A percentile compares a stretch with the other conserved stretches of the same genome.
phyloP scores from a whole-genome alignment of 1,139 yeast species.

The Petasospora rhodanensis region DNA sequence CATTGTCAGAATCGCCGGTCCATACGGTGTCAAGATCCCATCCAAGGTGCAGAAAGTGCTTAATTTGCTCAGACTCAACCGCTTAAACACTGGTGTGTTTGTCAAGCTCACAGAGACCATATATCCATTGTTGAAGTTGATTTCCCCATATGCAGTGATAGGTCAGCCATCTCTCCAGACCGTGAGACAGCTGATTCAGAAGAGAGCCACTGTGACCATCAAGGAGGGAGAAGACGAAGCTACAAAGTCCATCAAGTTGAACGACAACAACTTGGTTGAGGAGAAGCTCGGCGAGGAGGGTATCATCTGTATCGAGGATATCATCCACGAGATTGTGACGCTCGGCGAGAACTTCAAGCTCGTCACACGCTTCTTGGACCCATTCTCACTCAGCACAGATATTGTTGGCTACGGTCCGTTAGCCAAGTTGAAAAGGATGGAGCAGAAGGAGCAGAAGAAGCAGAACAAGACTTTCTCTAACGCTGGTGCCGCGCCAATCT shows the following conservation, averaged over 20 bases:
- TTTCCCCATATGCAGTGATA: slow-evolving; percentile 67
- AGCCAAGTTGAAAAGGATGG: slow-evolving; percentile 34
- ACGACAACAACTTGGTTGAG: slow-evolving; percentile 71
- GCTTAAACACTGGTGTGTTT: slow-evolving; percentile 65
- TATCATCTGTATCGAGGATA: slow-evolving; percentile 73
- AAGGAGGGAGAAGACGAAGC: slow-evolving; percentile 33
- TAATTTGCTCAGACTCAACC: slow-evolving; percentile 51
- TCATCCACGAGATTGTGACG: slow-evolving; percentile 62
- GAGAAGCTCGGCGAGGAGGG: slow-evolving; percentile 67
- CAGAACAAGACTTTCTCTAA: slow-evolving; percentile 42
- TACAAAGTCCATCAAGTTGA: slow-evolving; percentile 43
- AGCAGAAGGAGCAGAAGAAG: slow-evolving; percentile 34
- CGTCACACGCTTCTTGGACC: slow-evolving; percentile 58
- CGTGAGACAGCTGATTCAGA: slow-evolving; percentile 67
- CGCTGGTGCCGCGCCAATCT: slow-evolving; percentile 59
- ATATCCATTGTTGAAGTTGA: slow-evolving; percentile 56
- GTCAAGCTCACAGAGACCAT: slow-evolving; percentile 54
- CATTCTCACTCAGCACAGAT: slow-evolving; percentile 66
- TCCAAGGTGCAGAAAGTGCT: slow-evolving; percentile 58
- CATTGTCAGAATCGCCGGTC: slow-evolving; percentile 58
- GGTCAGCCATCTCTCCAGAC: slow-evolving; percentile 71
- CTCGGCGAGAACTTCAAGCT: slow-evolving; percentile 60
- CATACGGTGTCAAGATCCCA: slow-evolving; percentile 64
- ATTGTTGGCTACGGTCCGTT: slow-evolving; percentile 64
- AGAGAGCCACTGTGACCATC: slow-evolving; percentile 59